These are phyloP conservation scores for Apium graveolens DNA, from an alignment of 129 eudicot species.

Conservation along the genomic window DNA sequence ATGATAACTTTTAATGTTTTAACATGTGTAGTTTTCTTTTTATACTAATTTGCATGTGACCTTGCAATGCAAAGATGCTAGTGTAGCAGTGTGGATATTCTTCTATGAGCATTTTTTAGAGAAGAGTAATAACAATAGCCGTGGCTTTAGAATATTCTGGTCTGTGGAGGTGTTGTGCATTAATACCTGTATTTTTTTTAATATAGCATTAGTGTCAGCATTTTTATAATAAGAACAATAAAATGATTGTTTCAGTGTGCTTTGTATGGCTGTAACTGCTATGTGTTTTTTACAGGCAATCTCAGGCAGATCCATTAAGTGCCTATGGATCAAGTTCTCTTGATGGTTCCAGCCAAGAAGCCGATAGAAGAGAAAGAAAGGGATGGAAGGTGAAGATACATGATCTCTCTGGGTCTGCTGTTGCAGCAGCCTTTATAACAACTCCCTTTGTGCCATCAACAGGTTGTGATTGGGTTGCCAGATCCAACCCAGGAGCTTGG, in stretches of 20 bases:
- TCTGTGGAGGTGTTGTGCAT: neutral
- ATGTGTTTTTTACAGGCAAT: conserved; percentile 38
- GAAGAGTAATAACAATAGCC: neutral
- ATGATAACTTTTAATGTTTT: conserved; percentile 1
- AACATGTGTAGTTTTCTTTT: neutral
- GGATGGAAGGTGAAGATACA: conserved; percentile 91
- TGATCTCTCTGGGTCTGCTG: conserved; percentile 86
- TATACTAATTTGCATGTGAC: neutral
- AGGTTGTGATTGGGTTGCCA: conserved; percentile 87
- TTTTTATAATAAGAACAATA: neutral
- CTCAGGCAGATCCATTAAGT: conserved; percentile 59
- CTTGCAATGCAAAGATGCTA: neutral
- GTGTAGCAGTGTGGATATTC: neutral
- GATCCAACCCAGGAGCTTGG: conserved; percentile 93
- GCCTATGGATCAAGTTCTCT: conserved; percentile 52
- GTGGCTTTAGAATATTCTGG: neutral
- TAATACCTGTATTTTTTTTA: neutral
- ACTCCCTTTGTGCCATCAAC: conserved; percentile 89
- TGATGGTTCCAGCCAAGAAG: conserved; percentile 54
- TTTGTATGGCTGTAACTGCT: neutral
- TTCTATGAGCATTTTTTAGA: neutral
- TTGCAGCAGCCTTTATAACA: conserved; percentile 93
- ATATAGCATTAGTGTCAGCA: neutral
- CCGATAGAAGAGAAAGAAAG: conserved; percentile 68
- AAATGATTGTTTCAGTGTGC: neutral